phyloP scores from a whole-genome alignment of 2,329 filamentous ascomycete species.

The Madurella mycetomatis region DNA sequence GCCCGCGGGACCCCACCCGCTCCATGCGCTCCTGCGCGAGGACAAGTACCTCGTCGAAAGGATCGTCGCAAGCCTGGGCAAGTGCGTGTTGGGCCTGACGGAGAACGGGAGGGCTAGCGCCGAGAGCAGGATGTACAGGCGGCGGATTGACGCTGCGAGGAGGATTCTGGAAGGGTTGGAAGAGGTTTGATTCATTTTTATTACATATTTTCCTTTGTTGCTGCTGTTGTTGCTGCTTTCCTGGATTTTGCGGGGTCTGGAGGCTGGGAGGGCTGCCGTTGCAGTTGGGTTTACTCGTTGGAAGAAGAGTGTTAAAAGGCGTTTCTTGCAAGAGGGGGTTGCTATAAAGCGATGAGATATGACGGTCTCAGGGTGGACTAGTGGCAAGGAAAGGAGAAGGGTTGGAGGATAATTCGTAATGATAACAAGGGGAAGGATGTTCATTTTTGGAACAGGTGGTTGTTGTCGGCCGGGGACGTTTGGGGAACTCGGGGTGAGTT shows the following conservation, averaged over 20 bases:
- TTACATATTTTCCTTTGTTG: neutral
- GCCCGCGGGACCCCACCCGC: conserved; percentile 34
- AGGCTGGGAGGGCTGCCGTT: no score
- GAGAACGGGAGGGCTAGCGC: conserved; percentile 51
- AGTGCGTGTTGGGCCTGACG: conserved; percentile 55
- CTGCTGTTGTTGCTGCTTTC: no score
- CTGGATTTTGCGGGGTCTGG: no score
- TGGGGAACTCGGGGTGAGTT: no score
- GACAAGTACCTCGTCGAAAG: conserved; percentile 58
- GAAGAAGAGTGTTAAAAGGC: no score
- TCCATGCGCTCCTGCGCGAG: conserved; percentile 47
- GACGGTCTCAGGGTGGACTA: neutral
- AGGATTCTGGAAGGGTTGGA: conserved; percentile 65
- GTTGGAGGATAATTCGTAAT: conserved; percentile 5
- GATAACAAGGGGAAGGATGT: neutral
- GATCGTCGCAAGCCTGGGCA: conserved; percentile 55
- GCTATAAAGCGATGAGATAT: neutral
- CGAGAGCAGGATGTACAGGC: conserved; percentile 61
- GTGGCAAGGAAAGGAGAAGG: neutral
- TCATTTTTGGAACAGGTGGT: no score
- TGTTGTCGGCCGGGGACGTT: no score
- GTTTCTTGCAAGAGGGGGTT: no score
- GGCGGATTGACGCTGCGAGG: conserved; percentile 70
- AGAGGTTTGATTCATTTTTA: neutral
- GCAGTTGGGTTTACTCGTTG: no score